Percentiles rank a stretch among this genome's conserved stretches.
Conservation (phyloP, 2,329 filamentous ascomycete species). For the Aspergillus niger region DNA sequence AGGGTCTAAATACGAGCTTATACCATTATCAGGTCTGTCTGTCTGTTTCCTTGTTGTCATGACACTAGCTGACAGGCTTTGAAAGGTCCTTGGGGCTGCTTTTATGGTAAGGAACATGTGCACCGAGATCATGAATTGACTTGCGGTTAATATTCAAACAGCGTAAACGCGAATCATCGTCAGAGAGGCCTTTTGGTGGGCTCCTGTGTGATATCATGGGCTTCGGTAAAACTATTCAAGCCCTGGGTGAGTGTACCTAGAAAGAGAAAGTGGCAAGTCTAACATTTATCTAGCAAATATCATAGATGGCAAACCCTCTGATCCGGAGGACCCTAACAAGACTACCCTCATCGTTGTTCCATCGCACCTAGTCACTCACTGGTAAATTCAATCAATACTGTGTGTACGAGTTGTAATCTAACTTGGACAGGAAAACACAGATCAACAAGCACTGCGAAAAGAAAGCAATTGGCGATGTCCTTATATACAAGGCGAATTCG, state of each 20-base stretch:
- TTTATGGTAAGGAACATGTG: constrained; percentile 34
- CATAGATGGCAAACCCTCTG: constrained; percentile 32
- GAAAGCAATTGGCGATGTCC: constrained; percentile 22
- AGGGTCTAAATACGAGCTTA: constrained; percentile 35
- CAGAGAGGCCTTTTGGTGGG: constrained; percentile 34
- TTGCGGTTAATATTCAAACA: constrained; percentile 21
- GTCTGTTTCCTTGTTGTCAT: neutral
- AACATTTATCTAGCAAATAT: constrained; percentile 34
- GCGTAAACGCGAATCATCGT: constrained; percentile 34
- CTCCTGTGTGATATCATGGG: constrained; percentile 47
- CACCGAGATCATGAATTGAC: neutral
- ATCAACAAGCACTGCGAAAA: constrained; percentile 35
- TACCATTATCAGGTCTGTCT: constrained; percentile 38
- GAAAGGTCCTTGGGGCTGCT: constrained; percentile 33
- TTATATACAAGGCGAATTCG: constrained; percentile 27
- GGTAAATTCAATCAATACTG: constrained; percentile 24
- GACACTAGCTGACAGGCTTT: constrained; percentile 1
- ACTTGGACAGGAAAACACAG: constrained; percentile 29
- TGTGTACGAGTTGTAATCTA: neutral
- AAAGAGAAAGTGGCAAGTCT: neutral
- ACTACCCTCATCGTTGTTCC: constrained; percentile 44
- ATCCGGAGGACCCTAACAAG: constrained; percentile 21
- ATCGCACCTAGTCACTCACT: constrained; percentile 36
- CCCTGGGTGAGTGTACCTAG: constrained; percentile 28
- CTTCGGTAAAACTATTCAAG: constrained; percentile 44